Conservation (phyloP, 306 rosid species). For the Citrullus mucosospermus region DNA sequence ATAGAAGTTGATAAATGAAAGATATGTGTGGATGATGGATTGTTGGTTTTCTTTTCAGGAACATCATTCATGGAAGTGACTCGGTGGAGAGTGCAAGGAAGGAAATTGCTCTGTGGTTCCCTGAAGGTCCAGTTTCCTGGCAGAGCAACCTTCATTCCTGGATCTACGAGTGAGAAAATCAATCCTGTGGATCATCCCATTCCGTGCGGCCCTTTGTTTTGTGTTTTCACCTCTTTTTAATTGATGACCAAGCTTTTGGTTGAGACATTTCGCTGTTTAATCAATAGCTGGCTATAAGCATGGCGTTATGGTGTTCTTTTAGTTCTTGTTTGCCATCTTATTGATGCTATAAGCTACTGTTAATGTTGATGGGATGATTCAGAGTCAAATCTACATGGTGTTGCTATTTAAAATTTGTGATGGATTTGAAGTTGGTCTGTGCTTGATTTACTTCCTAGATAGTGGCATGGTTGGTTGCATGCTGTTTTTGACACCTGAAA, state of each 20-base stretch:
- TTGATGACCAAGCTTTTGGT: neutral
- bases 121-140: slow-evolving; percentile 66
- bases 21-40: neutral
- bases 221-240: neutral
- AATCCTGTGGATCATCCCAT: neutral
- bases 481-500: too few species aligned
- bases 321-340: neutral
- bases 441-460: neutral
- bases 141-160: slow-evolving; percentile 63
- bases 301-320: neutral
- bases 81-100: slow-evolving; percentile 67
- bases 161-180: slow-evolving; percentile 52
- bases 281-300: neutral
- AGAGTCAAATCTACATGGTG: too few species aligned
- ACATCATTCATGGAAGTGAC: slow-evolving; percentile 93
- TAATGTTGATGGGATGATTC: neutral
- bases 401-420: too few species aligned
- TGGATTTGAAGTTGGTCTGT: neutral
- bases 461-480: too few species aligned
- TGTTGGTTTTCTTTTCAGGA: slow-evolving; percentile 29
- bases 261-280: neutral
- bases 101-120: slow-evolving; percentile 92
- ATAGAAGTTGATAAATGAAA: neutral
- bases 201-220: neutral
- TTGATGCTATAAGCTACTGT: neutral